phyloP scores from a whole-genome alignment of 31 red algal genomes.

The Pterothamnion heteromorphum region DNA sequence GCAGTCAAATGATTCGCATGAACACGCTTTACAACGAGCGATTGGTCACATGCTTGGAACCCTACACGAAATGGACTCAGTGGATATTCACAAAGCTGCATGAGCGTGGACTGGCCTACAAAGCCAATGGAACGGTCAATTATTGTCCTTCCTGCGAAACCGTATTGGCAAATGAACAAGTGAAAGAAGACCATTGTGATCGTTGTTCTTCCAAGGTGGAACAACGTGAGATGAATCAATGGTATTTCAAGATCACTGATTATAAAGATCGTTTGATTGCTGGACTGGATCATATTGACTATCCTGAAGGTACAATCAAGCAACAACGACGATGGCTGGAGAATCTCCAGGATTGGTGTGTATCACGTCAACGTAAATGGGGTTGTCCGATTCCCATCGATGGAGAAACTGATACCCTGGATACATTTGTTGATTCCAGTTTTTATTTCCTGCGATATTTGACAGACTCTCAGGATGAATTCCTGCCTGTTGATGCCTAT shows the following conservation, averaged over 20 bases:
- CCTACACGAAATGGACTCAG: background rate
- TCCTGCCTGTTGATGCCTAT: too few relatives aligned
- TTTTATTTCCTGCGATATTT: background rate
- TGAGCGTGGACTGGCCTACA: background rate
- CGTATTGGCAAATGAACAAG: background rate
- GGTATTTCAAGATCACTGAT: background rate
- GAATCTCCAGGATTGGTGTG: conserved; percentile 91
- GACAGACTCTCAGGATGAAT: too few relatives aligned
- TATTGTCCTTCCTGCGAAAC: background rate
- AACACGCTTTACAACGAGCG: background rate
- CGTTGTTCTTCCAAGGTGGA: background rate
- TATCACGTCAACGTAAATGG: conserved; percentile 98
- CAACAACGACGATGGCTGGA: background rate
- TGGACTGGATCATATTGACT: conserved; percentile 10
- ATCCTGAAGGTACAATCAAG: background rate
- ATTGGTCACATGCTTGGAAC: background rate
- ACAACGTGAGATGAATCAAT: background rate
- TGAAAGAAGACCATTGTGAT: background rate
- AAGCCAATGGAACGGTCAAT: background rate
- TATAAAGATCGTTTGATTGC: background rate
- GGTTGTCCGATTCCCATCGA: conserved; percentile 98
- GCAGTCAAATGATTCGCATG: background rate
- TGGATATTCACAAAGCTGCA: background rate
- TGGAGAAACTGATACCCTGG: conserved; percentile 49
- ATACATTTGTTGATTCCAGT: background rate